Percentiles rank a stretch among this genome's conserved stretches.
phyloP scores from a whole-genome alignment of 75 land plant genomes.

The Picea glauca region DNA sequence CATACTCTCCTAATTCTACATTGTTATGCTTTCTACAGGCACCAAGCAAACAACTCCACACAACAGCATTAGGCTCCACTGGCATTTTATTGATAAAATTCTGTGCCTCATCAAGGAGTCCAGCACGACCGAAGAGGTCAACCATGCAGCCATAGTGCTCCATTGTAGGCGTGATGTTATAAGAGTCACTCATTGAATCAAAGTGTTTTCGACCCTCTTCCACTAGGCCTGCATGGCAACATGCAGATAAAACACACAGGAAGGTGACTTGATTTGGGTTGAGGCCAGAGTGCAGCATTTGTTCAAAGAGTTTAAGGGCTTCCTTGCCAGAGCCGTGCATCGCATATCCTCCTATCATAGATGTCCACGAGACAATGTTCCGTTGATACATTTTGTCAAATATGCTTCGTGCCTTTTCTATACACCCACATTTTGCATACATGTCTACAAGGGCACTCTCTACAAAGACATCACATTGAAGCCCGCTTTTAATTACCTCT shows the following conservation, averaged over 20 bases:
- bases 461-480: constrained; percentile 27
- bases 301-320: constrained; percentile 33
- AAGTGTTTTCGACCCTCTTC: constrained; percentile 33
- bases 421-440: constrained; percentile 54
- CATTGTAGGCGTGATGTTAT: constrained; percentile 28
- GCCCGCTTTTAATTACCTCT: constrained; percentile 14
- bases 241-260: constrained; percentile 31
- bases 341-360: constrained; percentile 58
- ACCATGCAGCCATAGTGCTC: constrained; percentile 54
- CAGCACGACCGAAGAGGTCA: constrained; percentile 38
- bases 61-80: constrained; percentile 32
- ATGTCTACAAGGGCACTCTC: constrained; percentile 33
- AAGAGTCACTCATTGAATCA: constrained; percentile 18
- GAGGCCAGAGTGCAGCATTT: constrained; percentile 40
- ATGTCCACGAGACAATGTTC: constrained; percentile 55
- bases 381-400: constrained; percentile 19
- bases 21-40: constrained; percentile 23
- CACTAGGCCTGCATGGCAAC: constrained; percentile 36
- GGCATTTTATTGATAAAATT: constrained; percentile 24
- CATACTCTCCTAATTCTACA: constrained; percentile 25
- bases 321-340: constrained; percentile 44
- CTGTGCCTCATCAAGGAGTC: constrained; percentile 38
- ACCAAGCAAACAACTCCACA: constrained; percentile 41
- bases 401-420: constrained; percentile 27
- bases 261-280: constrained; percentile 39